Base-by-base conservation (phyloP, 371 early-diverging fungal genomes). In the Dichotomocladium elegans region DNA sequence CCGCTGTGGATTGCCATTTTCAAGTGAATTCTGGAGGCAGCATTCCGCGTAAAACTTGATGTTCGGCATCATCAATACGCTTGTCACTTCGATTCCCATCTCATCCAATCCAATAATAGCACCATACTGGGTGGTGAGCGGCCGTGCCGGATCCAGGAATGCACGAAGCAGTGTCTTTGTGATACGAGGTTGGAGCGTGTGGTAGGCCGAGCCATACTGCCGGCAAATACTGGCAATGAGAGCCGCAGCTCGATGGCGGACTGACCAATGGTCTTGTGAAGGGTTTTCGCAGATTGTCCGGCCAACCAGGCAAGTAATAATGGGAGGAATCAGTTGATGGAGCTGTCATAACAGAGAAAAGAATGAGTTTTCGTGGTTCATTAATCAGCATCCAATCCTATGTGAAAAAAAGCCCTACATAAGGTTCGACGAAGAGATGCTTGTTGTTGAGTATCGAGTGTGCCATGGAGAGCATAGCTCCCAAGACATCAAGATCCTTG, bases 301-400 rank as follows among this genome's bases (percentile, higher is more conserved):
- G 35, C 92, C 92, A 4, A 99, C 91, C 15, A 98, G 77, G 61
- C 98, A 96, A 9, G 99, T 94, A 35, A 99, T 70, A 29, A 99
- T 81, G 22, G 92, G 83, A 10, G 99, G 99, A 48, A 99, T 87
- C 33, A 99, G 76, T 82, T 99, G 98, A 71, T 99, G 99, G 25
- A 98, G 81, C 91, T 91, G 64, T 22, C 8, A 28, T 2, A 34
- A 52, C n/a, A 11, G 15, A 26, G 12, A 49, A 53, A 21, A 41
- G 2, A 1, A 3, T 4, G 28, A 14, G 15, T 24, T 22, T 15
- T 29, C 4, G 30, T 28, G 26, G 26, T 43, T 30, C 17, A 11
- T 27, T 9, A 50, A 2, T 22, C 5, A 25, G 21, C 9, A 7
- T 1, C 55, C n/a, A n/a, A n/a, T n/a, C n/a, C n/a, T n/a, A n/a